Conservation (phyloP, 805 yeast species). For the Candida andamanensis region DNA sequence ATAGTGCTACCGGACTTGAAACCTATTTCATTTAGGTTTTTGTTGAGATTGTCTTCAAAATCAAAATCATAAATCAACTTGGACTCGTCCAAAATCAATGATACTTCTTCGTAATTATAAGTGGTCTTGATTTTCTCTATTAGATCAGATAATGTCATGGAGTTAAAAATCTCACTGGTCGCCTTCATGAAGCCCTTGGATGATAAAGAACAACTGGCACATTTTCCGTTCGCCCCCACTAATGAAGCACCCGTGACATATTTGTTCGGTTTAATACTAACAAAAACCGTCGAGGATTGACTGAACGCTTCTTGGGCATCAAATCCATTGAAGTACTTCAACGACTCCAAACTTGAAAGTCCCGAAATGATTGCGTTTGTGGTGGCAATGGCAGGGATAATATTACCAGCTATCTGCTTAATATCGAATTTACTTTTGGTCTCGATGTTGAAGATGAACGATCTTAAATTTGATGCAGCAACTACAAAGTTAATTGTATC, state of each 20-base stretch:
- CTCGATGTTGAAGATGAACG: slow-evolving; percentile 64
- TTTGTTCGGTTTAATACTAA: slow-evolving; percentile 48
- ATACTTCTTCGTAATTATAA: slow-evolving; percentile 49
- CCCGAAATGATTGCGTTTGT: slow-evolving; percentile 96
- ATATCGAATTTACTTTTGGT: slow-evolving; percentile 75
- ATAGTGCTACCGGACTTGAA: slow-evolving; percentile 58
- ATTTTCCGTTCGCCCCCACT: slow-evolving; percentile 59
- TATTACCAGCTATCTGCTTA: slow-evolving; percentile 95
- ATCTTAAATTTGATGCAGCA: slow-evolving; percentile 77
- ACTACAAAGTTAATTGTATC: slow-evolving; percentile 87
- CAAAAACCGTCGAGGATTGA: slow-evolving; percentile 29
- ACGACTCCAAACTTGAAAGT: slow-evolving; percentile 68
- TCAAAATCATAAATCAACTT: slow-evolving; percentile 64
- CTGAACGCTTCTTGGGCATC: slow-evolving; percentile 2
- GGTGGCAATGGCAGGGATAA: slow-evolving; percentile 97
- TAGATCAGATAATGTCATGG: slow-evolving; percentile 43
- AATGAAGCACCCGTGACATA: slow-evolving; percentile 62
- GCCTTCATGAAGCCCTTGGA: slow-evolving; percentile 46
- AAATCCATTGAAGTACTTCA: slow-evolving; percentile 40
- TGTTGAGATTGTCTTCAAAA: slow-evolving; percentile 69
- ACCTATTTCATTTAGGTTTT: slow-evolving; percentile 44
- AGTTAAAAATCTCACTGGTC: slow-evolving; percentile 17
- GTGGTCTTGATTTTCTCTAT: slow-evolving; percentile 43
- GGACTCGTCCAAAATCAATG: slow-evolving; percentile 54
- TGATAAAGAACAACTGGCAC: slow-evolving; percentile 60